Conservation (phyloP, 2,329 filamentous ascomycete genomes). For the Didymosphaeria variabile region DNA sequence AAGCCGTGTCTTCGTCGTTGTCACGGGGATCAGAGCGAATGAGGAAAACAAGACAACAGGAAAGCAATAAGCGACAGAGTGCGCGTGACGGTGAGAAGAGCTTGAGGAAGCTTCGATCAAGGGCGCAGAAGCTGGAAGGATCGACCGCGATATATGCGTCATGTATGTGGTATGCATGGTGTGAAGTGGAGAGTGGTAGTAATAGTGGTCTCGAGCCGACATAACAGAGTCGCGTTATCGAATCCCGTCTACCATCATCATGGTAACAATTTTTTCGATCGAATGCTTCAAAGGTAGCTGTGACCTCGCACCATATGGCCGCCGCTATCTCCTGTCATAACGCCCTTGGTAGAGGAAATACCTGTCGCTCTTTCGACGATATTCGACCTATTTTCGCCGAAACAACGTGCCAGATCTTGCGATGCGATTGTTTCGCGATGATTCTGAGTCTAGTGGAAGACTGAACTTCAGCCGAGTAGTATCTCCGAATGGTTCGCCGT, state of each 20-base stretch:
- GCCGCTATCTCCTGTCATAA: slow-evolving; percentile 40
- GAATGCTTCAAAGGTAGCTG: no score
- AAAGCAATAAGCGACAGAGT: background rate
- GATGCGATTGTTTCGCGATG: slow-evolving; percentile 52
- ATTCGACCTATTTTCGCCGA: slow-evolving; percentile 33
- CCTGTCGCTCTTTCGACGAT: slow-evolving; percentile 27
- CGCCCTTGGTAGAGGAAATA: slow-evolving; percentile 47
- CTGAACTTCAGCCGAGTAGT: background rate
- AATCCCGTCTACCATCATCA: no score
- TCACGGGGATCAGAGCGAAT: slow-evolving; percentile 44
- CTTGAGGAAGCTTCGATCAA: background rate
- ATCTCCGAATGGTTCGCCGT: background rate
- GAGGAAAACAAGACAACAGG: no score
- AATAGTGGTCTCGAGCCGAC: background rate
- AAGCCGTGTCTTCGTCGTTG: background rate
- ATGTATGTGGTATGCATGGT: background rate
- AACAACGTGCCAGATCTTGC: slow-evolving; percentile 54
- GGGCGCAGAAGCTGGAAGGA: background rate
- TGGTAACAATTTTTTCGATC: no score
- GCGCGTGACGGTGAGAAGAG: background rate
- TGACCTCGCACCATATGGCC: slow-evolving; percentile 51
- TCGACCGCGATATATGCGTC: background rate
- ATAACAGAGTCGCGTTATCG: background rate
- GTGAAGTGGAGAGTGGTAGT: background rate
- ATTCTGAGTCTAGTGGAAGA: background rate